phyloP scores from a whole-genome alignment of 1,284 basidiomycete species.

The Apiotrichum akiyoshidainum region DNA sequence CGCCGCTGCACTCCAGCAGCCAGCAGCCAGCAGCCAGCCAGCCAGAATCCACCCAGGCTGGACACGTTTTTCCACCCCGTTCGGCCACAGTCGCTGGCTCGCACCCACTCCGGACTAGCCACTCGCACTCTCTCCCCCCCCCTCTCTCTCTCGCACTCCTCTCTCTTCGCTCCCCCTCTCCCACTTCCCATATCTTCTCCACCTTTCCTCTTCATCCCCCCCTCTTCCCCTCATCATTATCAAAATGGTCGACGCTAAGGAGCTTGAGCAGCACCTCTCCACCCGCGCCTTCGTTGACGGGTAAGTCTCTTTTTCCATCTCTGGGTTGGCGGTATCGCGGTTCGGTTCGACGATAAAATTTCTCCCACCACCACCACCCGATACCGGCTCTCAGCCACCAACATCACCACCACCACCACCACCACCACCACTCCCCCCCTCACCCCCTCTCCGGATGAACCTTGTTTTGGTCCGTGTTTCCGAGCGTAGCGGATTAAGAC shows the following conservation, averaged over 20 bases:
- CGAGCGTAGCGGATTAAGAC: constrained; percentile 91
- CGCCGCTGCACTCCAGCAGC: too few relatives aligned
- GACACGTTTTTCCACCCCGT: too few relatives aligned
- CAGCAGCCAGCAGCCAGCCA: too few relatives aligned
- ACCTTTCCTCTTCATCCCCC: constrained; percentile 10
- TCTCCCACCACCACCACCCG: too few relatives aligned
- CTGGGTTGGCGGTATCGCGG: not conserved
- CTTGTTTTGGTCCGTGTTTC: constrained; percentile 98
- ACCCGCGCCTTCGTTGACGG: constrained; percentile 48
- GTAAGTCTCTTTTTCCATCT: constrained; percentile 24
- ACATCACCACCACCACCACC: not conserved
- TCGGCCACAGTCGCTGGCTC: too few relatives aligned
- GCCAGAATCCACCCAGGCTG: too few relatives aligned
- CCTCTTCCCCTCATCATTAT: constrained; percentile 13
- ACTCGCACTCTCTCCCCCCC: not conserved
- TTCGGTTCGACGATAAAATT: not conserved
- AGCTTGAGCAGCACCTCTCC: constrained; percentile 79
- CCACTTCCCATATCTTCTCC: constrained; percentile 7
- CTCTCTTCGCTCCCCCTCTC: not conserved
- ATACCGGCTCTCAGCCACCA: not conserved
- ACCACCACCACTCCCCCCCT: not conserved
- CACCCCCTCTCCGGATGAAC: constrained; percentile 61
- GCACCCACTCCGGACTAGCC: not conserved
- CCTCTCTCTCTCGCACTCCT: not conserved
- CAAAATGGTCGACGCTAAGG: constrained; percentile 70